Base-by-base conservation (phyloP, 1,139 yeast species). In the Hemisphaericaspora lyxosophila region DNA sequence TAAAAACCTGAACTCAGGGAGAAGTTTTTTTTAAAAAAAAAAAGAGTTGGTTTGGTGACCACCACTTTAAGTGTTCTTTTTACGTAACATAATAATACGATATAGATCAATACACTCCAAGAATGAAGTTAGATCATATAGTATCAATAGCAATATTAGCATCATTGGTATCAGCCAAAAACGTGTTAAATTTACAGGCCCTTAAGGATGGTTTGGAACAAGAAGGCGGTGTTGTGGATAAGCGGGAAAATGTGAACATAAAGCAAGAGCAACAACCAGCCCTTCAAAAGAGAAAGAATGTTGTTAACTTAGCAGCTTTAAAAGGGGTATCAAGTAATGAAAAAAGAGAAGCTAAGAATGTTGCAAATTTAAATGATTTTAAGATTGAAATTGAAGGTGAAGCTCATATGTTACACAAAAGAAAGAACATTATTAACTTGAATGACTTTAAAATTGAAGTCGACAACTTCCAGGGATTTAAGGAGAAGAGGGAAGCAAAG, bases 221-320 rank as follows among this genome's bases (percentile, higher is more conserved):
- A 11, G 36, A 36, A 18, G 24, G 13, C 3, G 23, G 16, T 3
- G 19, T 3, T 13, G 19, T 15, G n/a, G 42, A 37, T 4, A 51
- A 53, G 26, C 45, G 54, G 31, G 54, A 52, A 7, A 53, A 40
- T 29, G 38, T 27, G 5, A 34, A 43, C 26, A 34, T 4, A 8
- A 7, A 14, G 11, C 22, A 7, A 15, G 12, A 26, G 15, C 19
- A 14, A 6, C 19, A 26, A 8, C 27, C 35, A 12, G 41, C 39
- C 5, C 54, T 55, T 29, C 46, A 57, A 26, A 57, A 54, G 9
- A 55, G 57, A 7, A 60, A 59, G 37, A 53, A 59, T 36, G 47
- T 51, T 20, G 41, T 49, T 24, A 14, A 35, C 24, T 38, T 40
- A 26, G 35, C 32, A 15, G 36, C 11, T 9, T 41, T 41, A 18